Base-by-base conservation (phyloP, 2,329 filamentous ascomycete genomes). In the Polytolypa hystricis region DNA sequence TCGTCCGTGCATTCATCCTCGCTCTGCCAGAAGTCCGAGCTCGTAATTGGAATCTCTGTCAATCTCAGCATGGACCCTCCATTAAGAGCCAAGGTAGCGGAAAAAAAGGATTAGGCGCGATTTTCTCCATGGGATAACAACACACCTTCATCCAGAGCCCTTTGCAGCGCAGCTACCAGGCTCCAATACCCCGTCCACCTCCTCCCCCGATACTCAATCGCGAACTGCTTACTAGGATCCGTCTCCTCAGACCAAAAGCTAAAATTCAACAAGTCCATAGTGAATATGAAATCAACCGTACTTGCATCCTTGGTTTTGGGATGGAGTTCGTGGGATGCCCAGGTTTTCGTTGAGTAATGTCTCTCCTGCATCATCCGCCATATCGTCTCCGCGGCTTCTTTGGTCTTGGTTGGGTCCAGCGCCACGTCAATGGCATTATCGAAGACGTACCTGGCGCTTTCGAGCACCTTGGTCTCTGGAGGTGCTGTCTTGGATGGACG, bases 121-220 rank as follows among this genome's bases (percentile, higher is more conserved):
- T n/a, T n/a, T n/a, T n/a, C n/a, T n/a, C n/a, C n/a, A n/a, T n/a
- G n/a, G n/a, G 15, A 5, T 10, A 17, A 17, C 9, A 17, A 11
- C 20, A 30, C 57, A 81, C 82, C 81, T 68, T 95, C 87, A 35
- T 96, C 86, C 28, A 96, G 63, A 2, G 86, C 93, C 50, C 91
- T 71, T 58, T 87, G 84, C 50, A 98, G 59, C 15, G 82, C 75
- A 16, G 91, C 91, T 14, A 96, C 84, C 38, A 98, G 64, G 56
- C 86, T 93, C 79, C 84, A 94, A 60, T 98, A 98, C 3, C 91
- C 91, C 0, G 86, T 95, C 85, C 86, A 96, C 39, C 62, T 75
- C 58, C 75, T 79, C 18, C 77, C 86, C 30, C 72, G 73, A 59
- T 95, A 96, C 39, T 84, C 79, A 28, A 98, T 73, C 7, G 81